These are phyloP conservation scores for Rhypophila decipiens DNA, from an alignment of 495 filamentous ascomycete species.

Conservation along the genomic window DNA sequence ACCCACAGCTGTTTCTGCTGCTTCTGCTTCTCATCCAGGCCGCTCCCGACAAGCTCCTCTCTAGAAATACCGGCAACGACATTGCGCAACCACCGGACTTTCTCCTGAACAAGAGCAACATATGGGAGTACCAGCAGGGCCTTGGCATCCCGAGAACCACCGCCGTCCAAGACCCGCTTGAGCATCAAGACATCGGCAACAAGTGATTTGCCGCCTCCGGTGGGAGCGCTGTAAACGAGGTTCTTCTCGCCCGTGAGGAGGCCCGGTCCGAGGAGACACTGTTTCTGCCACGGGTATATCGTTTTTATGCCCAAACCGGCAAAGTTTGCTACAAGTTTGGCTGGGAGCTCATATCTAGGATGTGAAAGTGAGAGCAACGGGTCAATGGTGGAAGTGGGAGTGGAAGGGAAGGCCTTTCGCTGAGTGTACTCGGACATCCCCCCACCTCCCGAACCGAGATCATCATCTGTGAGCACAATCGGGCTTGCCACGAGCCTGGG, in stretches of 20 bases:
- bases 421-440: constrained; percentile 42
- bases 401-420: constrained; percentile 32
- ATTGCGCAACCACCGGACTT: constrained; percentile 68
- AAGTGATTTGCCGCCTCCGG: constrained; percentile 75
- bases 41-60: constrained; percentile 17
- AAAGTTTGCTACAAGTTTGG: constrained; percentile 58
- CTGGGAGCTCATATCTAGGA: constrained; percentile 57
- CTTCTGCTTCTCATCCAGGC: constrained; percentile 15
- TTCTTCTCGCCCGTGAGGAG: constrained; percentile 61
- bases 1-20: constrained; percentile 29
- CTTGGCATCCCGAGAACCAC: constrained; percentile 58
- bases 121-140: constrained; percentile 76
- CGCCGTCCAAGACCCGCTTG: constrained; percentile 60
- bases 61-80: constrained; percentile 59
- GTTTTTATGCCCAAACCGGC: constrained; percentile 53
- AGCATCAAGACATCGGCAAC: constrained; percentile 72
- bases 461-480: constrained; percentile 15
- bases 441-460: constrained; percentile 4
- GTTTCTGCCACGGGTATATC: constrained; percentile 83
- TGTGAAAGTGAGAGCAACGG: constrained; percentile 58
- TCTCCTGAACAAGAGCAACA: constrained; percentile 78
- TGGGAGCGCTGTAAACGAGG: constrained; percentile 79
- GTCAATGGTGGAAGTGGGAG: constrained; percentile 48
- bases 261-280: constrained; percentile 64
- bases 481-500: constrained; percentile 29